Base-by-base conservation (phyloP, 2,329 filamentous ascomycete species). In the Venturia carpophila region DNA sequence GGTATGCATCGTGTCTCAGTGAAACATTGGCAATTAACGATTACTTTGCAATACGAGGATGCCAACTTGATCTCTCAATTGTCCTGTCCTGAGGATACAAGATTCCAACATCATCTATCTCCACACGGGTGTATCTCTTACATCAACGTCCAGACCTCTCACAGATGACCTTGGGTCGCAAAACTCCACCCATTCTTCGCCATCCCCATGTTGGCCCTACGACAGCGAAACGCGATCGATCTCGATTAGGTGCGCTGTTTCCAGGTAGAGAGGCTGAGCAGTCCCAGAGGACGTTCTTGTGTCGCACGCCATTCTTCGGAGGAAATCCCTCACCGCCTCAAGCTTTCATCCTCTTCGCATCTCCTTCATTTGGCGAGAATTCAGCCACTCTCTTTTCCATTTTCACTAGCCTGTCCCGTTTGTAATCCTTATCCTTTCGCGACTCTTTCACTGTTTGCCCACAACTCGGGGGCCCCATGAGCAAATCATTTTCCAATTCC, bases 331-430 rank as follows among this genome's bases (percentile, higher is more conserved):
- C 52, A 27, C 5, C 52, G 52, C 62, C 42, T 58, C 27, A 60
- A 27, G 63, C 49, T 21, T 27, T 37, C 19, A 64, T 34, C 52
- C 37, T 64, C 63, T 64, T 64, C 17, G 47, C 64, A 15, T 65
- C 64, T 27, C 34, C 34, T 30, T 65, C 64, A 52, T 45, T 65
- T 6, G 55, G 55, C 11, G 34, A 34, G 30, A 60, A 61, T 13
- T 65, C 43, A 37, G 55, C 55, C 27, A 21, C 64, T 55, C 64
- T 65, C 56, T 65, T 62, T 24, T 55, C 64, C 64, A 47, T 34
- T 13, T 34, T 45, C 64, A 19, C 30, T n/a, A 64, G 52, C 49
- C 27, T 42, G 24, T 58, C 52, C 19, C 52, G 9, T 27, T 58
- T 64, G 37, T 64, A 64, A 15, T 52, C 63, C 21, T 58, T 56